These are phyloP conservation scores for Haplosporangium sp. DNA, from an alignment of 371 early-diverging fungal species.

Conservation along the genomic window DNA sequence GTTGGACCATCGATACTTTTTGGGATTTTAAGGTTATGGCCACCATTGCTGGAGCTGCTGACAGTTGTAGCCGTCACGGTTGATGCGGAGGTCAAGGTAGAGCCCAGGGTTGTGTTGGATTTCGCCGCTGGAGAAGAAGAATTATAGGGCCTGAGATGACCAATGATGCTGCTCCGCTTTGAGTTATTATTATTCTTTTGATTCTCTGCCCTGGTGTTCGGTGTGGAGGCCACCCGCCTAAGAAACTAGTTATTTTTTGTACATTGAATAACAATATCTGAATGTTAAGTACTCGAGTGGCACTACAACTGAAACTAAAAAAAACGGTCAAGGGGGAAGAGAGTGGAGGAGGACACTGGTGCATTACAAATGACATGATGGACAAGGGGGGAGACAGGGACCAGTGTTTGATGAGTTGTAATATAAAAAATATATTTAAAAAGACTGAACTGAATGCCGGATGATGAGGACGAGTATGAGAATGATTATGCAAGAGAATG, in stretches of 20 bases:
- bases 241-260: no score
- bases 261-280: no score
- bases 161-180: constrained; percentile 23
- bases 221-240: constrained; percentile 71
- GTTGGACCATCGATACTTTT: constrained; percentile 37
- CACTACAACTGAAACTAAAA: background rate
- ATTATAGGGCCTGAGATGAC: constrained; percentile 39
- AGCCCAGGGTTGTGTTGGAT: constrained; percentile 44
- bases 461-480: background rate
- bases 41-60: constrained; percentile 24
- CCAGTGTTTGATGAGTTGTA: background rate
- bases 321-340: background rate
- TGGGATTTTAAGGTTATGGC: constrained; percentile 33
- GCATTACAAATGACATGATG: constrained; percentile 12
- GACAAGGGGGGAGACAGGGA: background rate
- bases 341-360: background rate
- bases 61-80: constrained; percentile 12
- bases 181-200: constrained; percentile 28
- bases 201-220: constrained; percentile 60
- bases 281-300: constrained; percentile 14
- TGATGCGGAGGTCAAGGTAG: constrained; percentile 36
- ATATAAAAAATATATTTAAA: no score
- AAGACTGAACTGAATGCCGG: no score
- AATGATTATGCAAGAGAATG: background rate
- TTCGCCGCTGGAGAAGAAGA: constrained; percentile 32